These are phyloP conservation scores for Xylaria sp. DNA, from an alignment of 495 filamentous ascomycete species.

Conservation along the genomic window DNA sequence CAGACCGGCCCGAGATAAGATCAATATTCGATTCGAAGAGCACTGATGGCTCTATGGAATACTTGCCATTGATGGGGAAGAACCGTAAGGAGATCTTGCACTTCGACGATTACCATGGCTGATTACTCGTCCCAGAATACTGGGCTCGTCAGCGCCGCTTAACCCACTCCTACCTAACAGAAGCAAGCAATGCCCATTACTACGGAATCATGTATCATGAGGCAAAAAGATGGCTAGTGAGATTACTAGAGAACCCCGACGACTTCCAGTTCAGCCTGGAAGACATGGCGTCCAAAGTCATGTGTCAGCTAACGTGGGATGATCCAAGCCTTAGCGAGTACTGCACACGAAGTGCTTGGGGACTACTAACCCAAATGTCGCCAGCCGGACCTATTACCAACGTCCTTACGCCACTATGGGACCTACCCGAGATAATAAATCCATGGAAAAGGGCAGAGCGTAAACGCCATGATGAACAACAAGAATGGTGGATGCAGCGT, in stretches of 20 bases:
- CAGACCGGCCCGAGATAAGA: constrained; percentile 49
- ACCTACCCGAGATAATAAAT: constrained; percentile 46
- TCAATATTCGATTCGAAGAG: constrained; percentile 53
- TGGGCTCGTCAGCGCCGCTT: constrained; percentile 50
- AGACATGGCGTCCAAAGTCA: constrained; percentile 51
- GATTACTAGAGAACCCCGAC: constrained; percentile 47
- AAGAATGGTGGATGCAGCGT: constrained; percentile 49
- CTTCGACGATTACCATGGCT: background rate
- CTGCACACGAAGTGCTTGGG: constrained; percentile 47
- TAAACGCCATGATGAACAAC: constrained; percentile 50
- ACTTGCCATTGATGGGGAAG: constrained; percentile 50
- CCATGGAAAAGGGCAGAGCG: constrained; percentile 51
- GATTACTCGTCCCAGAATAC: constrained; percentile 36
- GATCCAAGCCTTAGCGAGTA: constrained; percentile 45
- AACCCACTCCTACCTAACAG: constrained; percentile 48
- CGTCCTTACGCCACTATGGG: constrained; percentile 50
- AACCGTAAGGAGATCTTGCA: constrained; percentile 41
- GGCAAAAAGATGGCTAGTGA: constrained; percentile 48
- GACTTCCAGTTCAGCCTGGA: constrained; percentile 47
- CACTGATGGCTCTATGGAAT: constrained; percentile 48
- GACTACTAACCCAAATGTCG: constrained; percentile 51
- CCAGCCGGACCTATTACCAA: constrained; percentile 54
- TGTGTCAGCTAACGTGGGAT: constrained; percentile 52
- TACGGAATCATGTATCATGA: constrained; percentile 50
- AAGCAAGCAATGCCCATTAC: constrained; percentile 47